Conservation (phyloP, 1,139 yeast species). For the Nematodospora anomalae region DNA sequence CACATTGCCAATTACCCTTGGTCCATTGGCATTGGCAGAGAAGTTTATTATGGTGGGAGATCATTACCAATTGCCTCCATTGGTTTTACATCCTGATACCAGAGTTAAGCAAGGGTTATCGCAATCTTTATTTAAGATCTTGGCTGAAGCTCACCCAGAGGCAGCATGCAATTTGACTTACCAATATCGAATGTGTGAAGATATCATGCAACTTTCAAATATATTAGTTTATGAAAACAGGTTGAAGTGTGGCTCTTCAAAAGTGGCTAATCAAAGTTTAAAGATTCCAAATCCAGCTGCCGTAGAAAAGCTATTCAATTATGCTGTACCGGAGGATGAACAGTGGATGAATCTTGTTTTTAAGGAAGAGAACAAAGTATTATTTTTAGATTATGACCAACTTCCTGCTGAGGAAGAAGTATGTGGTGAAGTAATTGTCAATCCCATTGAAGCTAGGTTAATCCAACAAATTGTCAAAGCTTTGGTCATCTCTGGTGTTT, state of each 20-base stretch:
- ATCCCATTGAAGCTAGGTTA: conserved; percentile 67
- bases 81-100: conserved; percentile 63
- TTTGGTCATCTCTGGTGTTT: conserved; percentile 60
- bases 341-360: conserved; percentile 37
- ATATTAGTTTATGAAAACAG: conserved; percentile 72
- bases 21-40: conserved; percentile 77
- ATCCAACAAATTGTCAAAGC: conserved; percentile 63
- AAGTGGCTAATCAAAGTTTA: conserved; percentile 60
- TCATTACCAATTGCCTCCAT: conserved; percentile 87
- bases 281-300: conserved; percentile 41
- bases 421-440: conserved; percentile 68
- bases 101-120: conserved; percentile 64
- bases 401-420: conserved; percentile 59
- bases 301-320: conserved; percentile 14
- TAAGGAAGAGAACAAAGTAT: conserved; percentile 48
- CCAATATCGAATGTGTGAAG: conserved; percentile 92
- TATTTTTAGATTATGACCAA: conserved; percentile 76
- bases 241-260: conserved; percentile 69
- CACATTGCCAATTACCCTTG: conserved; percentile 84
- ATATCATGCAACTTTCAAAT: conserved; percentile 82
- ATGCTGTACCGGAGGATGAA: conserved; percentile 12
- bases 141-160: conserved; percentile 71
- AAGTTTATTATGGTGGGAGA: conserved; percentile 92
- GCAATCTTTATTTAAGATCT: conserved; percentile 68
- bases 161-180: conserved; percentile 71